A percentile compares a stretch with the other conserved stretches of the same genome.
phyloP scores from a whole-genome alignment of 305 asterid genomes.

The Fraxinus velutina region DNA sequence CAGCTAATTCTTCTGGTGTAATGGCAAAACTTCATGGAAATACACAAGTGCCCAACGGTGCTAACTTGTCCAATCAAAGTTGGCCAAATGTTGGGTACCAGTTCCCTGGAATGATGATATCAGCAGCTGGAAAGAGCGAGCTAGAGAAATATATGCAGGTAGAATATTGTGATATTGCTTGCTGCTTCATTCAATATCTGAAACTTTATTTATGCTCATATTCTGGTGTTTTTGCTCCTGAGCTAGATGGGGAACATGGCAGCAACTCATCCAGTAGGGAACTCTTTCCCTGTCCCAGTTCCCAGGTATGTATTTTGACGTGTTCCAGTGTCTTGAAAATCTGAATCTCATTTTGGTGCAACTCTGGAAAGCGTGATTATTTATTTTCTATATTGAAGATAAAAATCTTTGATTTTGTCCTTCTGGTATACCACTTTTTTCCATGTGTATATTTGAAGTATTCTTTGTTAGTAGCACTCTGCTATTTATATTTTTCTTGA shows the following conservation, averaged over 20 bases:
- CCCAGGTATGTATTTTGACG: conserved; percentile 46
- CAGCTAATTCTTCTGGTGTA: conserved; percentile 64
- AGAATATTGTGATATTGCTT: conserved; percentile 14
- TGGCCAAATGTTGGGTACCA: conserved; percentile 70
- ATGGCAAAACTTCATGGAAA: conserved; percentile 44
- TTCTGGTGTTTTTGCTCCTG: conserved; percentile 26
- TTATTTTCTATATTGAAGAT: not conserved
- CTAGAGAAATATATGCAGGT: conserved; percentile 76
- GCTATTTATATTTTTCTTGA: not conserved
- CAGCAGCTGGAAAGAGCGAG: conserved; percentile 56
- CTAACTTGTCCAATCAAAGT: conserved; percentile 52
- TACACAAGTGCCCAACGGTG: conserved; percentile 48
- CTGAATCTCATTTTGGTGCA: not conserved
- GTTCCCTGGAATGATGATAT: conserved; percentile 61
- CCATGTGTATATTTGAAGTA: not conserved
- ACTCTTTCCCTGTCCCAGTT: conserved; percentile 45
- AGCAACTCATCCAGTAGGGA: conserved; percentile 50
- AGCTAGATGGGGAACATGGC: conserved; percentile 66
- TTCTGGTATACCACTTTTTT: not conserved
- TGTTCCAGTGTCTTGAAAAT: not conserved
- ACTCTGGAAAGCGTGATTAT: not conserved
- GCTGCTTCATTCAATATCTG: not conserved
- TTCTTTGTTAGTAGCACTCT: not conserved
- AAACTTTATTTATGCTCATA: conserved; percentile 10
- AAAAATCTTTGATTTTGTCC: not conserved